phyloP scores from a whole-genome alignment of 2,329 filamentous ascomycete genomes.

The Aspergillus novofumigatus region DNA sequence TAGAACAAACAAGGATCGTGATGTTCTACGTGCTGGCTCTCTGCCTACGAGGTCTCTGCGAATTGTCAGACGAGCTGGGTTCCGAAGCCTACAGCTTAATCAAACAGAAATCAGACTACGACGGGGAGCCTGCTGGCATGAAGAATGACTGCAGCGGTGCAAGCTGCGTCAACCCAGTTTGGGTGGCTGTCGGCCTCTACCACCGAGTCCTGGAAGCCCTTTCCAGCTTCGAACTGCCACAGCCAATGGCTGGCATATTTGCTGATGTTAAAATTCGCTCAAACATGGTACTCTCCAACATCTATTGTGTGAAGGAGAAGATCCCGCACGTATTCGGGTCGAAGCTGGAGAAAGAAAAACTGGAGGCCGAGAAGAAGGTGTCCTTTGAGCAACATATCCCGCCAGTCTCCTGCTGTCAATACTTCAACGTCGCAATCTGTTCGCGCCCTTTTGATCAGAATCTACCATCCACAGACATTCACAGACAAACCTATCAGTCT shows the following conservation, averaged over 20 bases:
- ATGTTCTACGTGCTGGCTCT: constrained; percentile 15
- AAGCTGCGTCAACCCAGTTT: constrained; percentile 9
- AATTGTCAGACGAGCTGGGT: constrained; percentile 15
- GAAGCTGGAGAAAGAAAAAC: not conserved
- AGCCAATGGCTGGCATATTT: constrained; percentile 7
- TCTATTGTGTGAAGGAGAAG: not conserved
- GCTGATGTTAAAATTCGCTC: constrained; percentile 4
- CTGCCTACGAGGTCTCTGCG: constrained; percentile 13
- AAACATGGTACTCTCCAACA: not conserved
- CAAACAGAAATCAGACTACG: constrained; percentile 5
- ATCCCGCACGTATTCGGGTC: not conserved
- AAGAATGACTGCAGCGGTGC: not conserved
- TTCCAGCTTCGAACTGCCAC: not conserved
- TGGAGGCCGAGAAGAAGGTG: not conserved
- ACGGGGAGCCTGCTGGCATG: not conserved
- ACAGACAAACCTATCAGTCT: not conserved
- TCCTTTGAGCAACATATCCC: constrained; percentile 6
- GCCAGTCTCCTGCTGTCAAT: not conserved
- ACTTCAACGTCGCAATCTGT: constrained; percentile 6
- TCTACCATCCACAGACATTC: not conserved
- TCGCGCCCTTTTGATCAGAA: not conserved
- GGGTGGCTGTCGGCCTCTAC: constrained; percentile 17
- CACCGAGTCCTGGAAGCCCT: constrained; percentile 11
- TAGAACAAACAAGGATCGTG: constrained; percentile 6
- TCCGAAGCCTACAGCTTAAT: constrained; percentile 8